phyloP scores from a whole-genome alignment of 106 monocot genomes.

The Allium fistulosum region DNA sequence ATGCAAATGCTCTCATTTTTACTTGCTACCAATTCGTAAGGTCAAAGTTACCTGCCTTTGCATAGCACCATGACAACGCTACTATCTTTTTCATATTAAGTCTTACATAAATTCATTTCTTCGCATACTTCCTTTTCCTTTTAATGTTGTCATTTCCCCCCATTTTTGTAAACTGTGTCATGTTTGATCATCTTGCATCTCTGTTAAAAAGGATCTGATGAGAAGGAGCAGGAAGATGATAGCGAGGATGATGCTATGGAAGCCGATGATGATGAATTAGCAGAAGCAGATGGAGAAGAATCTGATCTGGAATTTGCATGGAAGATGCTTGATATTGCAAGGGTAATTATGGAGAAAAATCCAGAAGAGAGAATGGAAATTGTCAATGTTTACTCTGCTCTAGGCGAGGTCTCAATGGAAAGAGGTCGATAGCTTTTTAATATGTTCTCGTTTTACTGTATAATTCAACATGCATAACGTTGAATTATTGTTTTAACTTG shows the following conservation, averaged over 20 bases:
- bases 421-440: conserved; percentile 45
- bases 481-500: conserved; percentile 8
- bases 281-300: conserved; percentile 74
- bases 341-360: conserved; percentile 70
- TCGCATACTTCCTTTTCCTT: not conserved
- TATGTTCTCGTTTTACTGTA: not conserved
- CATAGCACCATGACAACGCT: too few species aligned
- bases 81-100: too few species aligned
- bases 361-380: conserved; percentile 66
- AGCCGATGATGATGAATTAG: conserved; percentile 49
- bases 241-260: conserved; percentile 24
- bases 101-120: too few species aligned
- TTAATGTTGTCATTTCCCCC: not conserved
- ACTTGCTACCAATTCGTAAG: too few species aligned
- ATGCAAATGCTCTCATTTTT: too few species aligned
- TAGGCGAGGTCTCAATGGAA: conserved; percentile 85
- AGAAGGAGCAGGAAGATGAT: conserved; percentile 37
- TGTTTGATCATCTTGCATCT: not conserved
- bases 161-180: not conserved
- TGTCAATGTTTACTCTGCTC: conserved; percentile 73
- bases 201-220: conserved; percentile 17
- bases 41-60: too few species aligned
- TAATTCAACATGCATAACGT: not conserved
- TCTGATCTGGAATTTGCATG: conserved; percentile 91
- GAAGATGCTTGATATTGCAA: conserved; percentile 98